phyloP scores from a whole-genome alignment of 768 basidiomycete species.

The Galerina marginata region DNA sequence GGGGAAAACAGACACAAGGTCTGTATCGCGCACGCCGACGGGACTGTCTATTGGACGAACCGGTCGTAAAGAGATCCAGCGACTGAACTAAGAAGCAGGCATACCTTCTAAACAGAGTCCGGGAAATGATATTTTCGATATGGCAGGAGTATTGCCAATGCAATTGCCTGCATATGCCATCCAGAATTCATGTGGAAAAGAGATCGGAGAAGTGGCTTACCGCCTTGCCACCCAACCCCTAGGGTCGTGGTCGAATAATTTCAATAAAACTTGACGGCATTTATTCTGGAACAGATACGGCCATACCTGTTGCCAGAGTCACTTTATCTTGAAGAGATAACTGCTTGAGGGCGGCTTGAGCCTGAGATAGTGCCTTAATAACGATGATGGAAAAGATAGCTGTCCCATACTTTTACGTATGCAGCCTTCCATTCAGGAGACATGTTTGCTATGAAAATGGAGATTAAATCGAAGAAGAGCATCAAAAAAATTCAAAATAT shows the following conservation, averaged over 20 bases:
- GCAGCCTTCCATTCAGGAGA: slow-evolving; percentile 61
- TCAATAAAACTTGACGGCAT: neutral
- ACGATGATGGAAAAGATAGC: too few relatives aligned
- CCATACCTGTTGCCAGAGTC: slow-evolving; percentile 56
- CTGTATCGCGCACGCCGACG: slow-evolving; percentile 53
- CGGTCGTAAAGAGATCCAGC: neutral
- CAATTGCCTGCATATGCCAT: slow-evolving; percentile 39
- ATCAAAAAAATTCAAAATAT: neutral
- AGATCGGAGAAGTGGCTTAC: slow-evolving; percentile 21
- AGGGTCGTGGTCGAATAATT: neutral
- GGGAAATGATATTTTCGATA: slow-evolving; percentile 51
- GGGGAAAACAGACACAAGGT: slow-evolving; percentile 54
- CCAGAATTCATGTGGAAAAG: neutral
- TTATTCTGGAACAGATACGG: neutral
- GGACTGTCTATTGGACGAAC: slow-evolving; percentile 41
- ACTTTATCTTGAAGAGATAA: slow-evolving; percentile 63
- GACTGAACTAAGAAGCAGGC: neutral
- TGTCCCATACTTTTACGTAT: slow-evolving; percentile 49
- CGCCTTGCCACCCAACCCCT: slow-evolving; percentile 51
- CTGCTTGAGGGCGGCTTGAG: slow-evolving; percentile 51
- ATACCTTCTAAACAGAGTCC: slow-evolving; percentile 57
- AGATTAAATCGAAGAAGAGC: neutral
- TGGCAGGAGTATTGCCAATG: slow-evolving; percentile 55
- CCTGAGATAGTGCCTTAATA: slow-evolving; percentile 34
- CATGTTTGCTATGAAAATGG: slow-evolving; percentile 35